Evolutionary conservation across 2,329 filamentous ascomycete genomes (phyloP), one percentile per base, ranked within the genome.

Genomic region (Capronia epimyces): DNA sequence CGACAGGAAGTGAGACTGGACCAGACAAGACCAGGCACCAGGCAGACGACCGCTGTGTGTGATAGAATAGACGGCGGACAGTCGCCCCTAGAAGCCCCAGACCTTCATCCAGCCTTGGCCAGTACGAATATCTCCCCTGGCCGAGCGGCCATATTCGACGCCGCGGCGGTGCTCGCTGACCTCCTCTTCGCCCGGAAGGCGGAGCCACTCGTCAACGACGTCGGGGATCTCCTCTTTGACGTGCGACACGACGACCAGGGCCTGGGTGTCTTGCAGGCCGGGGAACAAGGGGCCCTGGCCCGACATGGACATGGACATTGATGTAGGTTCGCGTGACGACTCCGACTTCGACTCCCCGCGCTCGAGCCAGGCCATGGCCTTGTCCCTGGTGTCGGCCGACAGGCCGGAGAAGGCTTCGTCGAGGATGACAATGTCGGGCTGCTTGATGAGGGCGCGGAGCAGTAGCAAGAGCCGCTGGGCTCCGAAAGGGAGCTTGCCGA

Each of bases 241-340:
- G 70, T 98, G 93, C 55, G 89, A 93, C 53, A 97, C 91, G 57
- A 90, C 89, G n/a, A 97, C 78, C 47, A 98, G 71, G 0, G 89
- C 89, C 69, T 97, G 91, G 18, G 80, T 68, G 0, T 81, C 73
- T 1, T 76, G 75, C 49, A 96, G 68, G 0, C 89, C 89, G 1
- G 63, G 64, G 3, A 91, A 69, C 3, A 8, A 12, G 18, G 18
- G n/a, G 18, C 34, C 20, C 6, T 18, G 18, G 34, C n/a, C n/a
- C n/a, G n/a, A n/a, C n/a, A n/a, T n/a, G n/a, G n/a, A n/a, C n/a
- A n/a, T n/a, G n/a, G n/a, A n/a, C n/a, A n/a, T n/a, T n/a, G n/a
- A n/a, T n/a, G n/a, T n/a, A n/a, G n/a, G n/a, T n/a, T n/a, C n/a
- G n/a, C n/a, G n/a, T n/a, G n/a, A n/a, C n/a, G 15, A 3, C 2